These are phyloP conservation scores for Aspergillus sclerotioniger DNA, from an alignment of 495 filamentous ascomycete genomes.

Conservation along the genomic window DNA sequence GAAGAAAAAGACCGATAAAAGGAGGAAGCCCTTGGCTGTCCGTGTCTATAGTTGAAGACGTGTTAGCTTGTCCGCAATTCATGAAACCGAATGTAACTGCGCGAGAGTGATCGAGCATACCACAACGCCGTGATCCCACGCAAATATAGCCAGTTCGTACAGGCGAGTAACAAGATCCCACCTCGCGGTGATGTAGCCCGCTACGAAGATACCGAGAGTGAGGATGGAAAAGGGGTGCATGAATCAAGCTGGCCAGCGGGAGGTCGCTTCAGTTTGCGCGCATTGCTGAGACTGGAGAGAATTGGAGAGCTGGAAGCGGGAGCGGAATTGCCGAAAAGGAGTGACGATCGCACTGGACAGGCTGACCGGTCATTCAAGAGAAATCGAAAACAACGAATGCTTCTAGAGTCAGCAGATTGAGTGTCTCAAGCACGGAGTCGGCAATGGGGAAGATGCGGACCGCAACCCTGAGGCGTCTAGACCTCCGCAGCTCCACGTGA, in stretches of 20 bases:
- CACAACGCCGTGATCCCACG: constrained; percentile 97
- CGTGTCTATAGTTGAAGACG: constrained; percentile 47
- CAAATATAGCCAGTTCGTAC: constrained; percentile 94
- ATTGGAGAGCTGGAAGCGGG: constrained; percentile 5
- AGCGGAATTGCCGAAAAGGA: constrained; percentile 8
- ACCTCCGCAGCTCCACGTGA: constrained; percentile 16
- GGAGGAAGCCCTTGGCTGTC: constrained; percentile 69
- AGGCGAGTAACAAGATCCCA: constrained; percentile 96
- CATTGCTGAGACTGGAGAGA: constrained; percentile 27
- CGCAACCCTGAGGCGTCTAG: constrained; percentile 3
- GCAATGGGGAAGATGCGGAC: not conserved
- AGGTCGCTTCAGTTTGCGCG: constrained; percentile 33
- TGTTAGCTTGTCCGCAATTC: not conserved
- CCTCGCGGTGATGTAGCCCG: constrained; percentile 97
- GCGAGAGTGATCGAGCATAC: constrained; percentile 51
- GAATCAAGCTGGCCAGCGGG: constrained; percentile 48
- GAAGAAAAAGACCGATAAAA: constrained; percentile 75
- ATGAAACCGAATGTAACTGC: not conserved
- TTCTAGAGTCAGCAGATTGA: constrained; percentile 1
- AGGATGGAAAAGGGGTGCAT: constrained; percentile 97
- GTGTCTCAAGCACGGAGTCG: not conserved
- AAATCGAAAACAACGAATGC: not conserved
- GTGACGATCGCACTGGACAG: not conserved
- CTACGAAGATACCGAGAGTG: constrained; percentile 95
- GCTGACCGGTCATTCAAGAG: not conserved